Evolutionary conservation across 2,329 filamentous ascomycete species (phyloP), one percentile per base, ranked within the genome.

Genomic region (Botryosphaeria agaves): DNA sequence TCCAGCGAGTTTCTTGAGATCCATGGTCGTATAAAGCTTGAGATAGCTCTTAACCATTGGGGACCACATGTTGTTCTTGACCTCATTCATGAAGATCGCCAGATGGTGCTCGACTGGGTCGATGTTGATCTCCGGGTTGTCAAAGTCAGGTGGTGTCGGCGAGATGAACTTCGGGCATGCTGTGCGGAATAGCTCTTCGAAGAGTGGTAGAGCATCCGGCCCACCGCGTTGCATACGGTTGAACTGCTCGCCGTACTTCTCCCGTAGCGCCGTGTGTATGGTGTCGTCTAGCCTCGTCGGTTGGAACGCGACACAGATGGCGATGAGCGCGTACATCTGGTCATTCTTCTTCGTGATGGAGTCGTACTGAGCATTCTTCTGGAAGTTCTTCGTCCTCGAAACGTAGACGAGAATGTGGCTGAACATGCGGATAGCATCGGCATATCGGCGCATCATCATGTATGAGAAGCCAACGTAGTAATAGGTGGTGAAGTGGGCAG

Each of bases 381-480:
- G 89, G 75, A 95, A 95, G 70, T 95, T 95, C 80, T 98, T 98
- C 52, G 89, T 98, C 49, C 89, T 72, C 44, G 84, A 93, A 43
- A 98, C 85, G 62, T 95, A 98, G 62, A 98, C 79, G 47, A 98
- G 75, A 59, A 98, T 98, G 71, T 98, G 89, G 69, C 82, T 92
- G 75, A 98, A 98, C 78, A 94, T 93, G 69, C 87, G 84, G 64
- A 98, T 94, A 57, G 89, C 89, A 60, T 98, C 89, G 59, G 84
- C 82, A 56, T 98, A 98, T 54, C 89, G 82, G 64, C 89, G 84
- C 82, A 95, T 92, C 89, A 98, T 98, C 87, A 98, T 95, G 77
- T 98, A 98, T 44, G 83, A 92, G 74, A 98, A 98, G 45, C 89
- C 89, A 39, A 98, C 87, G 57, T 95, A 95, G 74, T 98, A 98